Percentiles rank a stretch among this genome's conserved stretches.
phyloP scores from a whole-genome alignment of 148 eudicot species.

The Vaccinium corymbosum region DNA sequence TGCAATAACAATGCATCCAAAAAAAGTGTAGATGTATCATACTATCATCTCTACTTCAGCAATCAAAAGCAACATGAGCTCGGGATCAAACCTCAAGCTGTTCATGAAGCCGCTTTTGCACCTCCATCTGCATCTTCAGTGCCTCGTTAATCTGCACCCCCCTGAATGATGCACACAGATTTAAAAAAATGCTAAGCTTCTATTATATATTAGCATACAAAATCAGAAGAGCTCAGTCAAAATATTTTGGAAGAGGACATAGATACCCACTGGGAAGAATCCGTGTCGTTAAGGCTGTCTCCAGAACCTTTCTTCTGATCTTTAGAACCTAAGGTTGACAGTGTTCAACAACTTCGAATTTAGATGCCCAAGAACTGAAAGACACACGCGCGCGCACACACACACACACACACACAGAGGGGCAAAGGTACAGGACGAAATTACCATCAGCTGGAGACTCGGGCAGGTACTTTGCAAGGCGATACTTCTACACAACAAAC shows the following conservation, averaged over 20 bases:
- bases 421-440: conserved; percentile 5
- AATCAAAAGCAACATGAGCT: conserved; percentile 3
- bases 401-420: background rate
- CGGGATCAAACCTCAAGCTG: conserved; percentile 70
- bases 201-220: background rate
- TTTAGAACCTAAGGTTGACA: conserved; percentile 42
- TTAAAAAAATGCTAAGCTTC: conserved; percentile 3
- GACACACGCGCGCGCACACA: background rate
- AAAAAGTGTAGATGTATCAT: background rate
- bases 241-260: background rate
- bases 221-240: background rate
- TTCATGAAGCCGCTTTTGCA: conserved; percentile 85
- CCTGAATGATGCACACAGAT: conserved; percentile 25
- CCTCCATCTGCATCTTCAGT: conserved; percentile 92
- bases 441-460: conserved; percentile 62
- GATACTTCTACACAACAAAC: conserved; percentile 40
- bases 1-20: background rate
- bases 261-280: conserved; percentile 54
- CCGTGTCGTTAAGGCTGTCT: conserved; percentile 33
- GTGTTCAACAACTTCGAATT: conserved; percentile 3
- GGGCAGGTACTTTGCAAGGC: conserved; percentile 61
- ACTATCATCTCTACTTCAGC: background rate
- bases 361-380: background rate
- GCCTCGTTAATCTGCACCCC: conserved; percentile 69
- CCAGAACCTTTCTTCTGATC: conserved; percentile 52